Percentiles rank a stretch among this genome's conserved stretches.
Evolutionary conservation across 202 grass and related monocot genomes (phyloP).

Genomic region (Alloteropsis angusta): DNA sequence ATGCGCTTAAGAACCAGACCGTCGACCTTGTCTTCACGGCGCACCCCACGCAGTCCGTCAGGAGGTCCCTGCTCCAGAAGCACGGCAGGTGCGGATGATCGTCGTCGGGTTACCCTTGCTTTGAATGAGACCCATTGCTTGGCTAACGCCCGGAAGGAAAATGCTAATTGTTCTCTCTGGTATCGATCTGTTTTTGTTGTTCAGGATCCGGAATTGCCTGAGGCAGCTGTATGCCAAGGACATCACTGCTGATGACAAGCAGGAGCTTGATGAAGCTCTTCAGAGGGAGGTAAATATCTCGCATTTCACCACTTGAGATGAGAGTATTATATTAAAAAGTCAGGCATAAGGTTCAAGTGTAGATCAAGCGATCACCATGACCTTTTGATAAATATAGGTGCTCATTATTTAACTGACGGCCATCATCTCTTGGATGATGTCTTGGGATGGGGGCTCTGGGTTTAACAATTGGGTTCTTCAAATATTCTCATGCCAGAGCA

Average conservation of each 20-base stretch:
- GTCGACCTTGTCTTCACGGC: slow-evolving; percentile 96
- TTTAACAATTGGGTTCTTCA: neutral
- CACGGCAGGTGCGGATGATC: slow-evolving; percentile 53
- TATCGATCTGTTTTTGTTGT: slow-evolving; percentile 21
- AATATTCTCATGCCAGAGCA: neutral
- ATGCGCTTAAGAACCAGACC: slow-evolving; percentile 93
- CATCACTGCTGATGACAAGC: slow-evolving; percentile 87
- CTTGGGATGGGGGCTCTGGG: neutral
- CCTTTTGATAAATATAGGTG: neutral
- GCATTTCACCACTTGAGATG: neutral
- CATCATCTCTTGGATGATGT: neutral
- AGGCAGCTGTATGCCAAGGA: slow-evolving; percentile 80
- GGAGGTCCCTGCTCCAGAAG: slow-evolving; percentile 93
- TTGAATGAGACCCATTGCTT: neutral
- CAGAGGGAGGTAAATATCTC: slow-evolving; percentile 76
- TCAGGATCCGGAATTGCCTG: slow-evolving; percentile 84
- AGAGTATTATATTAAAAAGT: neutral
- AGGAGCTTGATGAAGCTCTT: slow-evolving; percentile 94
- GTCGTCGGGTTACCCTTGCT: neutral
- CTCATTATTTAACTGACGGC: neutral
- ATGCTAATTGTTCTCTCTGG: neutral
- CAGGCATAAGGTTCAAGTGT: neutral
- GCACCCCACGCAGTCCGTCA: slow-evolving; percentile 85
- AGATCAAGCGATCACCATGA: neutral
- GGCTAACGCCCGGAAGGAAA: neutral